A percentile compares a stretch with the other conserved stretches of the same genome.
phyloP scores from a whole-genome alignment of 2,329 filamentous ascomycete species.

The Diaporthe eres region DNA sequence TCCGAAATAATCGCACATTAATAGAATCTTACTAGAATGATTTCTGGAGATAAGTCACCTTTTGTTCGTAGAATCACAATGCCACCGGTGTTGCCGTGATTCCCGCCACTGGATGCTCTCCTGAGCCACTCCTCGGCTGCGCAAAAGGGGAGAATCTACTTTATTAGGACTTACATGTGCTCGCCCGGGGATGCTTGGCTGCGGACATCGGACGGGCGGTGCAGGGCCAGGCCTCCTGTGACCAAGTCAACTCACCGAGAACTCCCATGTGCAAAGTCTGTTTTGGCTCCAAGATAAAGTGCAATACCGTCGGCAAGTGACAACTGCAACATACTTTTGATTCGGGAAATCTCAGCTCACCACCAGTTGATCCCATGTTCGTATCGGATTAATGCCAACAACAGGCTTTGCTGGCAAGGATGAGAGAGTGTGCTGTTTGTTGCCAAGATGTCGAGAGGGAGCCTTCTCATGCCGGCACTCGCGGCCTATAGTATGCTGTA shows the following conservation, averaged over 20 bases:
- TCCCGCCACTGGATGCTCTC: background rate
- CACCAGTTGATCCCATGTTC: background rate
- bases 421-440: background rate
- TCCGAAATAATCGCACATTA: background rate
- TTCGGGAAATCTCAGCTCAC: constrained; percentile 8
- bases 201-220: background rate
- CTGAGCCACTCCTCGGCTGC: constrained; percentile 1
- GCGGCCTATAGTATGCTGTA: background rate
- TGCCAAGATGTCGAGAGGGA: constrained; percentile 16
- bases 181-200: background rate
- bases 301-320: background rate
- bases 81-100: background rate
- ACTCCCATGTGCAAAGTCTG: background rate
- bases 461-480: constrained; percentile 14
- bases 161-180: background rate
- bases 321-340: background rate
- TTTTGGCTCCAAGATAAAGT: constrained; percentile 3
- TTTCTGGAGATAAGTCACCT: background rate
- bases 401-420: background rate
- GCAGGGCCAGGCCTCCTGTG: background rate
- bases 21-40: background rate
- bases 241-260: background rate
- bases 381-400: background rate
- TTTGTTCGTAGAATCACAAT: background rate
- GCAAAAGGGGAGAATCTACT: background rate